Percentiles rank a stretch among this genome's conserved stretches.
These are phyloP conservation scores for Geotrichum carabidarum DNA, from an alignment of 1,139 yeast species.

Conservation along the genomic window DNA sequence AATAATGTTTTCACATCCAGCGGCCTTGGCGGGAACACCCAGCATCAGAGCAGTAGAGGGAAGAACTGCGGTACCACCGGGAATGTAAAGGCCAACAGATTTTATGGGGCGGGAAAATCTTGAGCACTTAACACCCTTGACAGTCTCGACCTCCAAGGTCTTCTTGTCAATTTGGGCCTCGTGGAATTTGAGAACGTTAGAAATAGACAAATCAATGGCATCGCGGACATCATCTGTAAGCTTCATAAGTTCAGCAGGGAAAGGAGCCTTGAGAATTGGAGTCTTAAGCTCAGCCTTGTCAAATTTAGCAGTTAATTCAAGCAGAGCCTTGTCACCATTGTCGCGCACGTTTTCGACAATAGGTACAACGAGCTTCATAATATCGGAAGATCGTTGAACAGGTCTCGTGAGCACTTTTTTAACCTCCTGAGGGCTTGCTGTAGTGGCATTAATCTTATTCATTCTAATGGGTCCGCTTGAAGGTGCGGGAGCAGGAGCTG, in stretches of 20 bases:
- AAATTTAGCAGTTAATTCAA: slow-evolving; percentile 83
- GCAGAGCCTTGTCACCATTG: slow-evolving; percentile 78
- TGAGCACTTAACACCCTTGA: slow-evolving; percentile 90
- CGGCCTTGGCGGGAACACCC: slow-evolving; percentile 98
- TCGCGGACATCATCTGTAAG: slow-evolving; percentile 70
- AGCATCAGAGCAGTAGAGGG: slow-evolving; percentile 98
- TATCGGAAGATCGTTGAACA: slow-evolving; percentile 82
- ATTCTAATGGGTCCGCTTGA: slow-evolving; percentile 49
- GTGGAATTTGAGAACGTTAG: slow-evolving; percentile 87
- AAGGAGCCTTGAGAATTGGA: slow-evolving; percentile 84
- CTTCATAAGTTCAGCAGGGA: slow-evolving; percentile 68
- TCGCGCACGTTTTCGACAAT: slow-evolving; percentile 71
- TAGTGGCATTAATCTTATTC: slow-evolving; percentile 53
- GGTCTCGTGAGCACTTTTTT: slow-evolving; percentile 73
- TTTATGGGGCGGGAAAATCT: slow-evolving; percentile 94
- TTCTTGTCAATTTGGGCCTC: slow-evolving; percentile 68
- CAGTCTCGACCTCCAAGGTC: slow-evolving; percentile 75
- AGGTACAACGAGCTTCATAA: slow-evolving; percentile 87
- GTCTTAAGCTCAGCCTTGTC: slow-evolving; percentile 69
- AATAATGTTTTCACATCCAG: slow-evolving; percentile 91
- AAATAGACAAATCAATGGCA: slow-evolving; percentile 85
- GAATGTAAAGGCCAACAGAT: slow-evolving; percentile 89
- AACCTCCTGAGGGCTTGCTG: slow-evolving; percentile 45
- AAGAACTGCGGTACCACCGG: slow-evolving; percentile 97
- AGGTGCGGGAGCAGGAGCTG: slow-evolving; percentile 24